A percentile compares a stretch with the other conserved stretches of the same genome.
Evolutionary conservation across 345 rosid species (phyloP).

Genomic region (Erodium maritimum): DNA sequence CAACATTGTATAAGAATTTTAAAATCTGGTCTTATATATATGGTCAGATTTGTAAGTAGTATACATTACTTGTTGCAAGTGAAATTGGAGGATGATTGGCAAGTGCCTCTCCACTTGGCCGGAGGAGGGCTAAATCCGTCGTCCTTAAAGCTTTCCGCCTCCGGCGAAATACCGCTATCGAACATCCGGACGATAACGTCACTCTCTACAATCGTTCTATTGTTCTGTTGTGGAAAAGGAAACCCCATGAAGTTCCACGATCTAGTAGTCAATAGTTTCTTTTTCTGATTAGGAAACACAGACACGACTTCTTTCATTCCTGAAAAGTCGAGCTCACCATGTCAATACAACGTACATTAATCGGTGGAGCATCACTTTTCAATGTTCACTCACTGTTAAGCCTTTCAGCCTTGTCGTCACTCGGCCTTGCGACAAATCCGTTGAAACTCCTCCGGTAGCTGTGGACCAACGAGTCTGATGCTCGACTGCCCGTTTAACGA

Average conservation of each 20-base stretch:
- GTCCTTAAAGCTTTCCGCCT: slow-evolving; percentile 31
- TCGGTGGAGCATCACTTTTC: too few species aligned
- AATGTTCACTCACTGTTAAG: slow-evolving; percentile 5
- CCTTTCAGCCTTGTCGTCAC: slow-evolving; percentile 19
- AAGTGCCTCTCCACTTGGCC: slow-evolving; percentile 34
- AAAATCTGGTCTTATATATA: too few species aligned
- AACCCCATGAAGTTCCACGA: slow-evolving; percentile 58
- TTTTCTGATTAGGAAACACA: slow-evolving; percentile 34
- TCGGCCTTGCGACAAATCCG: slow-evolving; percentile 42
- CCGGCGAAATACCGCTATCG: slow-evolving; percentile 44
- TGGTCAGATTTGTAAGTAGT: too few species aligned
- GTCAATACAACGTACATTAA: too few species aligned
- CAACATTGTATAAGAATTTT: too few species aligned
- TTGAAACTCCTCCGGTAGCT: slow-evolving; percentile 43
- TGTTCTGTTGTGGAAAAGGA: slow-evolving; percentile 13
- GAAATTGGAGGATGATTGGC: slow-evolving; percentile 27
- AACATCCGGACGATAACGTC: slow-evolving; percentile 33
- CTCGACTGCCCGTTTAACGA: too few species aligned
- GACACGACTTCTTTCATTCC: slow-evolving; percentile 44
- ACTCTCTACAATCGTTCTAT: slow-evolving; percentile 22
- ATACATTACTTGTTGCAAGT: slow-evolving; percentile 51
- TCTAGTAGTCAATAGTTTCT: slow-evolving; percentile 36
- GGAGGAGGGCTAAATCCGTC: slow-evolving; percentile 37
- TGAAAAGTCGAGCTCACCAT: too few species aligned
- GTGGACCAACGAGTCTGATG: slow-evolving; percentile 27